These are phyloP conservation scores for Xylaria flabelliformis DNA, from an alignment of 495 filamentous ascomycete genomes.

Conservation along the genomic window DNA sequence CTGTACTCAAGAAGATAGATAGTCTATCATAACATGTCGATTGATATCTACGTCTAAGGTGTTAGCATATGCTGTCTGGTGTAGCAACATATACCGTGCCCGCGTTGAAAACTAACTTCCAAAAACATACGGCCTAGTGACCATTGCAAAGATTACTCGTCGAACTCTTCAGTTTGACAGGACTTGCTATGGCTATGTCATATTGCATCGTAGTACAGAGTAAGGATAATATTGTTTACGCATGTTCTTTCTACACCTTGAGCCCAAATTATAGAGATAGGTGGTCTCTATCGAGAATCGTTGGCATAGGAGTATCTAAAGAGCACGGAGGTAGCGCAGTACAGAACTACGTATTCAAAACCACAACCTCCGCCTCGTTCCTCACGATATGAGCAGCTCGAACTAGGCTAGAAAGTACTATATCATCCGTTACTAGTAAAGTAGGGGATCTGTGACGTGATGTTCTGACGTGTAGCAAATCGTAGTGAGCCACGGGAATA, in stretches of 20 bases:
- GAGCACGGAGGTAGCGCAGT: not conserved
- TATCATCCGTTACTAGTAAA: not conserved
- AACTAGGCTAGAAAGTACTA: not conserved
- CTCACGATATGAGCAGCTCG: not conserved
- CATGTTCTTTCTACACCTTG: not conserved
- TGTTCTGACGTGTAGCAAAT: not conserved
- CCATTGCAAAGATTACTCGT: not conserved
- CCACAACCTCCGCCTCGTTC: not conserved
- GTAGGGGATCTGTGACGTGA: not conserved
- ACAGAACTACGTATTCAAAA: not conserved
- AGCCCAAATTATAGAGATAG: not conserved
- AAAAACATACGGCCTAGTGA: not conserved
- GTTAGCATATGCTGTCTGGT: not conserved
- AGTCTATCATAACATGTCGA: not conserved
- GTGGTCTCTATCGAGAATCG: not conserved
- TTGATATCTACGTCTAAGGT: not conserved
- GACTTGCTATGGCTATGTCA: not conserved
- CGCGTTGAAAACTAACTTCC: not conserved
- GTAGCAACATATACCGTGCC: not conserved
- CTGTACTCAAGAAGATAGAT: not conserved
- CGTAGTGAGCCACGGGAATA: not conserved
- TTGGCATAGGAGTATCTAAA: not conserved
- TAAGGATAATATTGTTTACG: not conserved
- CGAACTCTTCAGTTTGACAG: not conserved
- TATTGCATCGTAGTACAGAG: not conserved